Conservation (phyloP, 805 yeast species). For the Saturnispora quitensis region DNA sequence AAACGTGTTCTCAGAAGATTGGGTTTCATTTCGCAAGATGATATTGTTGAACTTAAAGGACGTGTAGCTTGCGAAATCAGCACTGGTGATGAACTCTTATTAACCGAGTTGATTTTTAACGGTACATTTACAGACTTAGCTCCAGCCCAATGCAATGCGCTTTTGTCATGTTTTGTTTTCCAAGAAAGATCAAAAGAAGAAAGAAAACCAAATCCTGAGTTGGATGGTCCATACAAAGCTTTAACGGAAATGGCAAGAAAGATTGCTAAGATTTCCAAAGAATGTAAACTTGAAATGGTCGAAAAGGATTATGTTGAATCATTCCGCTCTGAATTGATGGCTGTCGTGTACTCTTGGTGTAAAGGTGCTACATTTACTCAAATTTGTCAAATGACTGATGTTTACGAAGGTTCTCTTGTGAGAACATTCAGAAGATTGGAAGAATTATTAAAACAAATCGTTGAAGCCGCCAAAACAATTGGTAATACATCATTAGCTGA, state of each 20-base stretch:
- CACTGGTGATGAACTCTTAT: constrained; percentile 75
- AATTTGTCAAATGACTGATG: constrained; percentile 98
- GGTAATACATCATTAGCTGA: constrained; percentile 81
- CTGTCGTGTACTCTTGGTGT: constrained; percentile 94
- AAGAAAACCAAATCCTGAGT: constrained; percentile 77
- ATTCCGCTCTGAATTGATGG: constrained; percentile 92
- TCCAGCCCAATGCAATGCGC: constrained; percentile 87
- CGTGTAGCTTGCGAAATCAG: constrained; percentile 87
- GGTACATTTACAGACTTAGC: constrained; percentile 87
- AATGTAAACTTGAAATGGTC: constrained; percentile 79
- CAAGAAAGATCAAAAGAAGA: constrained; percentile 90
- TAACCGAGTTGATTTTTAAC: constrained; percentile 89
- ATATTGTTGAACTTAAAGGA: constrained; percentile 92
- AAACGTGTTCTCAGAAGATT: constrained; percentile 87
- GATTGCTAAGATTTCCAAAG: constrained; percentile 82
- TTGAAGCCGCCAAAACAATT: constrained; percentile 85
- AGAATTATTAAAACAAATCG: constrained; percentile 84
- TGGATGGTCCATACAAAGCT: constrained; percentile 84
- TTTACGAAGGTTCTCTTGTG: constrained; percentile 92
- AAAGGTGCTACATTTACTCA: constrained; percentile 93
- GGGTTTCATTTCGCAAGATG: constrained; percentile 79
- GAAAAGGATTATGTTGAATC: constrained; percentile 90
- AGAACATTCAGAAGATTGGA: constrained; percentile 92
- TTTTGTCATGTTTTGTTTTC: constrained; percentile 91
- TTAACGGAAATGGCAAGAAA: constrained; percentile 86